Evolutionary conservation across 108 stramenopile species (phyloP).

Genomic region (Cyclostephanos invisitatus): DNA sequence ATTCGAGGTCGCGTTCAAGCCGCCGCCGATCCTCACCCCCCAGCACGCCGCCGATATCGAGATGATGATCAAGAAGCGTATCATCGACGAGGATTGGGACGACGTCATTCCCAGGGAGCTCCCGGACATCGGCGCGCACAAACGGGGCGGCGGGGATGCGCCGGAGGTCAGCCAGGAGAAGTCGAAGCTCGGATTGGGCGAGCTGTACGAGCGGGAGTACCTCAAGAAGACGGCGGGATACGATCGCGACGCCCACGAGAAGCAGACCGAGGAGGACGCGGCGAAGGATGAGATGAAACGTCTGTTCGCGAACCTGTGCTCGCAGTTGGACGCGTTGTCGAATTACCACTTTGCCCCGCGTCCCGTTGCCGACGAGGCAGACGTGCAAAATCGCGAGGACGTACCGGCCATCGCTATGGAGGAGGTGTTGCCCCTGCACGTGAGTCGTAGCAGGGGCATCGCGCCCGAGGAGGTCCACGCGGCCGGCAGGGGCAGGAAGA

Average conservation of each 20-base stretch:
- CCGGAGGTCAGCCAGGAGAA: slow-evolving; percentile 98
- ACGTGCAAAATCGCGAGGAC: slow-evolving; percentile 65
- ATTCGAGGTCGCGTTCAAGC: slow-evolving; percentile 90
- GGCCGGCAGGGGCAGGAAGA: slow-evolving; percentile 85
- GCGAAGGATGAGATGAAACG: slow-evolving; percentile 42
- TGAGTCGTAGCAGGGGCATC: slow-evolving; percentile 83
- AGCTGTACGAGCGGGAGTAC: slow-evolving; percentile 95
- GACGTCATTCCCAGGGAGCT: slow-evolving; percentile 93
- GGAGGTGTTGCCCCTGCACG: slow-evolving; percentile 93
- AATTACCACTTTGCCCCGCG: slow-evolving; percentile 98
- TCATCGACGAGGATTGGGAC: slow-evolving; percentile 94
- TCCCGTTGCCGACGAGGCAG: slow-evolving; percentile 89
- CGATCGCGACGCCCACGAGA: slow-evolving; percentile 78
- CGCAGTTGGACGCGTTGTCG: slow-evolving; percentile 94
- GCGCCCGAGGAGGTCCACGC: slow-evolving; percentile 96
- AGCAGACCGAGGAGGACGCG: slow-evolving; percentile 72
- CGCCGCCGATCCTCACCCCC: slow-evolving; percentile 87
- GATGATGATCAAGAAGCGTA: slow-evolving; percentile 90
- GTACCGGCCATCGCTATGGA: slow-evolving; percentile 97
- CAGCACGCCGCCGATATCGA: slow-evolving; percentile 88
- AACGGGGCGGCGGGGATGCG: slow-evolving; percentile 69
- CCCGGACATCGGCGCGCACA: slow-evolving; percentile 76
- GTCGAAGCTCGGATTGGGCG: slow-evolving; percentile 93
- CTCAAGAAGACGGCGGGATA: slow-evolving; percentile 87
- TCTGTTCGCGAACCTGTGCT: slow-evolving; percentile 48